phyloP scores from a whole-genome alignment of 441 rosid genomes.

The Euphorbia schlechtendalii region DNA sequence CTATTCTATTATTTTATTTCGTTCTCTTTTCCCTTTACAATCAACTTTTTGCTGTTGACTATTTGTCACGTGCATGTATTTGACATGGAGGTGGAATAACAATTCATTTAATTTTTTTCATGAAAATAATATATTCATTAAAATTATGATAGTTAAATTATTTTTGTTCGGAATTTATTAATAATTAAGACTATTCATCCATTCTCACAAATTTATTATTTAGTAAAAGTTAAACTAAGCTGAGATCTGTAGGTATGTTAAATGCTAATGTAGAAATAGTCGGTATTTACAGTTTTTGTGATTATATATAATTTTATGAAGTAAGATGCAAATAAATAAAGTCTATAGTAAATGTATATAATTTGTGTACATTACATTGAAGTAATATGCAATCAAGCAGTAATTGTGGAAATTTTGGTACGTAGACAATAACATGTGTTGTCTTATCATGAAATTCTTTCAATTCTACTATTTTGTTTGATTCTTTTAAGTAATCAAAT shows the following conservation, averaged over 20 bases:
- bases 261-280: no score
- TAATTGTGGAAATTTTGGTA: slow-evolving; percentile 4
- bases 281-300: no score
- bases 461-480: background rate
- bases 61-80: slow-evolving; percentile 19
- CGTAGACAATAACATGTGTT: slow-evolving; percentile 2
- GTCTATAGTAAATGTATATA: no score
- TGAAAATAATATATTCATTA: background rate
- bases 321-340: no score
- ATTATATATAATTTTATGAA: no score
- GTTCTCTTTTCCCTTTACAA: background rate
- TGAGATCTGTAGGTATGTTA: no score
- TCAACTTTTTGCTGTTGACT: slow-evolving; percentile 7
- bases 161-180: no score
- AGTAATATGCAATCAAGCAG: background rate
- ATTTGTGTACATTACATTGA: background rate
- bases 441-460: background rate
- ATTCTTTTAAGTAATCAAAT: background rate
- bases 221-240: no score
- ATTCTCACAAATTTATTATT: no score
- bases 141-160: no score
- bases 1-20: background rate
- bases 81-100: slow-evolving; percentile 4
- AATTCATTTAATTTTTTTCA: background rate
- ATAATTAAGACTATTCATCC: no score